Conservation (phyloP, 768 basidiomycete genomes). For the Basidioascus undulatus region DNA sequence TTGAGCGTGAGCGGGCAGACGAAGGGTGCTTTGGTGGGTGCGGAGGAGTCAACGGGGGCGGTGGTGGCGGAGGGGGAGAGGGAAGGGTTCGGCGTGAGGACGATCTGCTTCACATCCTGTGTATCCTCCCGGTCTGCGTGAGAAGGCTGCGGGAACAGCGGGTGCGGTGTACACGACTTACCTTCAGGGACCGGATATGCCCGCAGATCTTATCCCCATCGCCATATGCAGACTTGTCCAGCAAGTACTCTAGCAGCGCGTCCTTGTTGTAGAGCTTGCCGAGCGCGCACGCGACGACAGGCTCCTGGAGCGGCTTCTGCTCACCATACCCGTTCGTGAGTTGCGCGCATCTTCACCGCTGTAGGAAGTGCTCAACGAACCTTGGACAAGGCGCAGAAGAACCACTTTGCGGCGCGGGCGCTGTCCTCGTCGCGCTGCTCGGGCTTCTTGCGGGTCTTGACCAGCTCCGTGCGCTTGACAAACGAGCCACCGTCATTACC, state of each 20-base stretch:
- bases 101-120: slow-evolving; percentile 67
- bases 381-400: slow-evolving; percentile 88
- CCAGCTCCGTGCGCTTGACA: slow-evolving; percentile 20
- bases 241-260: slow-evolving; percentile 64
- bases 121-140: not conserved
- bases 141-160: not conserved
- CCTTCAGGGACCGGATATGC: slow-evolving; percentile 73
- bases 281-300: slow-evolving; percentile 70
- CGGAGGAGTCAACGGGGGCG: slow-evolving; percentile 16
- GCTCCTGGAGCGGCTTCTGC: slow-evolving; percentile 62
- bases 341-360: not conserved
- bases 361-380: slow-evolving; percentile 21
- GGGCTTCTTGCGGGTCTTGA: slow-evolving; percentile 27
- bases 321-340: not conserved
- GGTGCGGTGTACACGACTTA: too few relatives aligned
- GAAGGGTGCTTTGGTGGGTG: slow-evolving; percentile 39
- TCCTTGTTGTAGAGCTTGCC: slow-evolving; percentile 96
- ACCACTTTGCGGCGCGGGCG: slow-evolving; percentile 37
- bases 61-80: slow-evolving; percentile 18
- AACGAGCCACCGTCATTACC: slow-evolving; percentile 20
- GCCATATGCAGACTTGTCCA: slow-evolving; percentile 61
- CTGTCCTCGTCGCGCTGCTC: slow-evolving; percentile 81
- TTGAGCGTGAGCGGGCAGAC: slow-evolving; percentile 77
- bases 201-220: slow-evolving; percentile 84
- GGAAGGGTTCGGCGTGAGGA: slow-evolving; percentile 48